phyloP scores from a whole-genome alignment of 2,329 filamentous ascomycete species.

The Pseudogymnoascus sp. region DNA sequence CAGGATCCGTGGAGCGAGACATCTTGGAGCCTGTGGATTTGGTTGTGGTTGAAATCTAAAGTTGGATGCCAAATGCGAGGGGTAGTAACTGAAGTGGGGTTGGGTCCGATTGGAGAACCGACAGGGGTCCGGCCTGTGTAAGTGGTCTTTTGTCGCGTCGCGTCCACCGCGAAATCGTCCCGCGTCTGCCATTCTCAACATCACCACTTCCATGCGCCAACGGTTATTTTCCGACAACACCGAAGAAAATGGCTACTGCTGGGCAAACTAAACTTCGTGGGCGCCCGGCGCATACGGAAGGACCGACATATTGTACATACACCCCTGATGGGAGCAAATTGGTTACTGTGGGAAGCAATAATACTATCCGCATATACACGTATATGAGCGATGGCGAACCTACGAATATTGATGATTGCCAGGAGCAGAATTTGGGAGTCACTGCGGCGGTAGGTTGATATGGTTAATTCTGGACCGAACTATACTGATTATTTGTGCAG shows the following conservation, averaged over 20 bases:
- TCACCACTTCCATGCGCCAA: conserved; percentile 4
- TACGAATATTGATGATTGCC: conserved; percentile 81
- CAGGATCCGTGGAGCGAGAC: conserved; percentile 64
- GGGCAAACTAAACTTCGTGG: conserved; percentile 45
- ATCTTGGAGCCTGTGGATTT: conserved; percentile 30
- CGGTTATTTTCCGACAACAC: conserved; percentile 13
- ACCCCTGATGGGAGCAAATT: conserved; percentile 81
- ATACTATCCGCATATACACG: conserved; percentile 85
- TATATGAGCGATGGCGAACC: conserved; percentile 90
- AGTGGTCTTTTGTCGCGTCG: conserved; percentile 15
- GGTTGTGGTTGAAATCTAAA: not conserved
- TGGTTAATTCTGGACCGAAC: not conserved
- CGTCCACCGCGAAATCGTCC: conserved; percentile 12
- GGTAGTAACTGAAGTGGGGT: not conserved
- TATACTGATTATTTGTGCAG: conserved; percentile 30
- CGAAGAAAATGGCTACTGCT: conserved; percentile 26
- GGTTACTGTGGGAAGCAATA: conserved; percentile 88
- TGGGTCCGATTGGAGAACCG: not conserved
- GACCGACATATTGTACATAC: conserved; percentile 80
- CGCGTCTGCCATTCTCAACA: conserved; percentile 13
- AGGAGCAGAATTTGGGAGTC: conserved; percentile 76
- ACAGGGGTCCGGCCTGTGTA: conserved; percentile 16
- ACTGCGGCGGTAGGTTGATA: conserved; percentile 50
- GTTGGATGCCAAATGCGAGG: not conserved
- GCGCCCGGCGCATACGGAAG: conserved; percentile 71